phyloP scores from a whole-genome alignment of 192 early-diverging fungal genomes.

The Backusella australiensis region DNA sequence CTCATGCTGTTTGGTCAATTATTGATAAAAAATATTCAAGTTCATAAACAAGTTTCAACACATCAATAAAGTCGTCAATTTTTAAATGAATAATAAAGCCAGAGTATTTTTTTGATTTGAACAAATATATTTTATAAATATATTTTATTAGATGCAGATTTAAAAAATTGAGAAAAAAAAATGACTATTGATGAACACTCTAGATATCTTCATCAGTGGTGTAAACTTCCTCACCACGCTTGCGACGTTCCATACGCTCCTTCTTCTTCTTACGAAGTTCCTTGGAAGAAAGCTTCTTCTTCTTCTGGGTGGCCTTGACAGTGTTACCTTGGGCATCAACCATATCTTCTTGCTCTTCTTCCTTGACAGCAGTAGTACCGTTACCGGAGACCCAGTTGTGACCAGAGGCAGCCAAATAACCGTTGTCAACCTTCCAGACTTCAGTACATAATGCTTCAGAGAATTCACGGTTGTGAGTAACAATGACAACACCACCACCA shows the following conservation, averaged over 20 bases:
- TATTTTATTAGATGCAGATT: constrained; percentile 3
- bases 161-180: background rate
- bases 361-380: constrained; percentile 43
- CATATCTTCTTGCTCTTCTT: constrained; percentile 49
- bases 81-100: background rate
- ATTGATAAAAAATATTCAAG: too few relatives aligned
- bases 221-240: constrained; percentile 55
- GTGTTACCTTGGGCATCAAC: constrained; percentile 78
- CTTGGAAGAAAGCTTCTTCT: constrained; percentile 51
- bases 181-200: background rate
- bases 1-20: too few relatives aligned
- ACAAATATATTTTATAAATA: background rate
- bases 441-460: constrained; percentile 70
- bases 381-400: constrained; percentile 55
- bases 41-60: too few relatives aligned
- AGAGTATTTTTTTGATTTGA: background rate
- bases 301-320: constrained; percentile 63
- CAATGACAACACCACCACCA: constrained; percentile 81
- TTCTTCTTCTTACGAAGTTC: constrained; percentile 60
- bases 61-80: too few relatives aligned
- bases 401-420: constrained; percentile 48
- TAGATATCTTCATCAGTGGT: constrained; percentile 22
- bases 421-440: constrained; percentile 72
- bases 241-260: constrained; percentile 55
- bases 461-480: constrained; percentile 86